Percentiles rank a stretch among this genome's conserved stretches.
Evolutionary conservation across 2,329 filamentous ascomycete species (phyloP).

Genomic region (Fusarium fracticaudum): DNA sequence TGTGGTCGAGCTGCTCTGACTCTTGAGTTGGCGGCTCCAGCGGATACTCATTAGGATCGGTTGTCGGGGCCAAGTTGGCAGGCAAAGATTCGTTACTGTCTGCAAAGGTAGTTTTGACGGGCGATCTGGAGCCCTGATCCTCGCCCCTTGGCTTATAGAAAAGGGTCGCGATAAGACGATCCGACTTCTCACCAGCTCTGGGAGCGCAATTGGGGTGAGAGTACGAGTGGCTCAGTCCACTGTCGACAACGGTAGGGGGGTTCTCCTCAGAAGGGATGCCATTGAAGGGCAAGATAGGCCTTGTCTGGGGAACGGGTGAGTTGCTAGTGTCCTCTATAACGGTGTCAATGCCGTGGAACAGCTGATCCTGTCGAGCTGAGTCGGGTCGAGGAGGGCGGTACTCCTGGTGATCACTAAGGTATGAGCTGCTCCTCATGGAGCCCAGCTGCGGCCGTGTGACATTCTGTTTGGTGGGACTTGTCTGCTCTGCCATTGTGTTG

Average conservation of each 20-base stretch:
- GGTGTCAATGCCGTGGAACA: conserved; percentile 68
- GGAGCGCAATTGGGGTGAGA: conserved; percentile 72
- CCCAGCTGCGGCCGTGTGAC: conserved; percentile 59
- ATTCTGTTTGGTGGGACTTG: conserved; percentile 45
- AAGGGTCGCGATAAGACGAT: conserved; percentile 69
- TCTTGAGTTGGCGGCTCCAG: conserved; percentile 67
- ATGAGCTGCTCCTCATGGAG: conserved; percentile 68
- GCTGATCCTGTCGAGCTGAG: conserved; percentile 59
- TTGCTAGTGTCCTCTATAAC: conserved; percentile 66
- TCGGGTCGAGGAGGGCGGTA: conserved; percentile 67
- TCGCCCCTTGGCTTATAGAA: conserved; percentile 64
- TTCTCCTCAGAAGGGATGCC: conserved; percentile 68
- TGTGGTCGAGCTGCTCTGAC: conserved; percentile 67
- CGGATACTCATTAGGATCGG: conserved; percentile 66
- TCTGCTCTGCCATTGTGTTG: conserved; percentile 46
- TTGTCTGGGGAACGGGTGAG: conserved; percentile 51
- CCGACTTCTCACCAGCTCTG: conserved; percentile 55
- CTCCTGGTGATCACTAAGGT: conserved; percentile 70
- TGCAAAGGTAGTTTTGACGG: conserved; percentile 42
- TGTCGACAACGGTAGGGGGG: conserved; percentile 69
- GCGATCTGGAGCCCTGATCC: conserved; percentile 44
- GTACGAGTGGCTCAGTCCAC: conserved; percentile 68
- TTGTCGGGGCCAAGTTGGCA: conserved; percentile 67
- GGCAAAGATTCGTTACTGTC: conserved; percentile 53
- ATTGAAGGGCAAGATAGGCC: conserved; percentile 61